These are phyloP conservation scores for Lachnellula cervina DNA, from an alignment of 2,329 filamentous ascomycete species.

Conservation along the genomic window DNA sequence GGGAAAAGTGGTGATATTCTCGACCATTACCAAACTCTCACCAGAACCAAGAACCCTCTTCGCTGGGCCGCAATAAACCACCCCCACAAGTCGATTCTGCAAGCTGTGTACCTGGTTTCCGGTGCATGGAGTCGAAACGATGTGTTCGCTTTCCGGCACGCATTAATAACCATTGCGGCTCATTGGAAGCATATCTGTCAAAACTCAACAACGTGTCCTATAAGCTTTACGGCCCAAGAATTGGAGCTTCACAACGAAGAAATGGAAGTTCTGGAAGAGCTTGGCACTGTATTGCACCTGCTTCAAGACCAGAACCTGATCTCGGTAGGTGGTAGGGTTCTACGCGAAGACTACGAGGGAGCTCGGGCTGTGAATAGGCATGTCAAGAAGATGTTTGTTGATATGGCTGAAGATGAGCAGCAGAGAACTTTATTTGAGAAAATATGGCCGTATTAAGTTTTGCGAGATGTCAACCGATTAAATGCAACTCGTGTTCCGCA, in stretches of 20 bases:
- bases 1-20: conserved; percentile 4
- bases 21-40: conserved; percentile 10
- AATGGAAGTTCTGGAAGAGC: conserved; percentile 14
- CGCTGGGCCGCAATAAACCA: conserved; percentile 9
- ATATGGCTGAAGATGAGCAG: conserved; percentile 9
- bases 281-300: conserved; percentile 10
- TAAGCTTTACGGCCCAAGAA: conserved; percentile 12
- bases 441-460: conserved; percentile 13
- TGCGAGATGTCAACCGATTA: background rate
- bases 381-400: conserved; percentile 12
- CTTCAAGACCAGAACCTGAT: conserved; percentile 13
- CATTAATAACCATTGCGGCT: background rate
- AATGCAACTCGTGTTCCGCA: too few species aligned
- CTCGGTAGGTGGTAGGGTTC: conserved; percentile 11
- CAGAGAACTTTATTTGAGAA: conserved; percentile 7
- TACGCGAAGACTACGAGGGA: conserved; percentile 10
- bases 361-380: conserved; percentile 6
- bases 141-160: conserved; percentile 8
- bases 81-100: background rate
- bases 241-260: conserved; percentile 9
- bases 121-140: conserved; percentile 12
- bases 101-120: conserved; percentile 9
- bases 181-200: background rate
- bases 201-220: conserved; percentile 5
- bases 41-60: conserved; percentile 3